Evolutionary conservation across 208 protist species (phyloP).

Genomic region (Leishmania braziliensis): DNA sequence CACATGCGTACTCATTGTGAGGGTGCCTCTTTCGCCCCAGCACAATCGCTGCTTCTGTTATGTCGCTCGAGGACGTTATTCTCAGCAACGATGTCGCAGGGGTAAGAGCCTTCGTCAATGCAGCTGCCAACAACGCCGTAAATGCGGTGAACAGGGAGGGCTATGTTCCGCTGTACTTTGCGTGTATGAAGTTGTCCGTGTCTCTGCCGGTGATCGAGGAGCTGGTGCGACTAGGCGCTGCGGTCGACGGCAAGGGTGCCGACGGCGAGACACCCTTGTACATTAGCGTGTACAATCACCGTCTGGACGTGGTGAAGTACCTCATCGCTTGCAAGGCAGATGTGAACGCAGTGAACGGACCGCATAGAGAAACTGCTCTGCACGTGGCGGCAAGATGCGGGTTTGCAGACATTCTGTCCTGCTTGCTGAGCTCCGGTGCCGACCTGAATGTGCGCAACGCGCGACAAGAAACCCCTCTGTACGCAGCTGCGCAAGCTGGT

Average conservation of each 20-base stretch:
- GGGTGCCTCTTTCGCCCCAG: background rate
- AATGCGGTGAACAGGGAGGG: constrained; percentile 54
- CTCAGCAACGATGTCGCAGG: constrained; percentile 33
- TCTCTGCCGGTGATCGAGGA: constrained; percentile 41
- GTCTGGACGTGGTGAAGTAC: constrained; percentile 57
- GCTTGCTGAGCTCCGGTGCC: constrained; percentile 49
- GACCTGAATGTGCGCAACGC: constrained; percentile 75
- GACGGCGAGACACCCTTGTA: constrained; percentile 84
- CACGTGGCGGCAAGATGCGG: constrained; percentile 69
- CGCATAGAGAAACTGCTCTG: constrained; percentile 66
- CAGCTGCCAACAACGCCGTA: constrained; percentile 21
- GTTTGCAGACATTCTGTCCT: constrained; percentile 45
- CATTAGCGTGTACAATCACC: constrained; percentile 80
- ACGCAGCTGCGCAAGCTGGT: constrained; percentile 64
- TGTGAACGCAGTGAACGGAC: constrained; percentile 60
- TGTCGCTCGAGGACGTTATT: constrained; percentile 30
- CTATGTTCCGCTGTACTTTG: constrained; percentile 83
- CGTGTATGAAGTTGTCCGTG: constrained; percentile 80
- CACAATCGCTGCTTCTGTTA: background rate
- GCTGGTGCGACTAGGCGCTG: constrained; percentile 60
- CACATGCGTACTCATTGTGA: background rate
- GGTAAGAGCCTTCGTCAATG: constrained; percentile 21
- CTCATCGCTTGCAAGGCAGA: constrained; percentile 69
- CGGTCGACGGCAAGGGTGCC: constrained; percentile 56
- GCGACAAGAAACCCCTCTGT: constrained; percentile 80